Evolutionary conservation across 352 stramenopile species (phyloP).

Genomic region (Pythium sukuiense): DNA sequence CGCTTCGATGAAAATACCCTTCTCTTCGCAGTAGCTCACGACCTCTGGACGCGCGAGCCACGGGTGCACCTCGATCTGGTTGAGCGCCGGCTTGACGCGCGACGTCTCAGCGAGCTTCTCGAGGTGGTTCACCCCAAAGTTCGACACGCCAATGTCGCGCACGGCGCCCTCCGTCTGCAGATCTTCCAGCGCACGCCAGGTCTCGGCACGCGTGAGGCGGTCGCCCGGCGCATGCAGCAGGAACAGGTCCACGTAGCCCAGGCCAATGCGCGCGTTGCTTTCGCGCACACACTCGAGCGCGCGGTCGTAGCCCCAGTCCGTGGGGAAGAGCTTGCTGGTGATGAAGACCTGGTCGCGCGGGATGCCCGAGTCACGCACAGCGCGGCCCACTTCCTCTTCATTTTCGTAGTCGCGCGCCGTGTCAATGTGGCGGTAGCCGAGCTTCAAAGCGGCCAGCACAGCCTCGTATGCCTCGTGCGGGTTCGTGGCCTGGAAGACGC

Average conservation of each 20-base stretch:
- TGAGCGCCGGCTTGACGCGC: conserved; percentile 58
- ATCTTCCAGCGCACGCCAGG: conserved; percentile 56
- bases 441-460: conserved; percentile 49
- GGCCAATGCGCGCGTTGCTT: conserved; percentile 49
- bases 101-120: conserved; percentile 67
- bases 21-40: conserved; percentile 53
- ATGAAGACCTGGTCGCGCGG: conserved; percentile 79
- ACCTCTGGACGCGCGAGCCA: conserved; percentile 65
- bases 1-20: conserved; percentile 51
- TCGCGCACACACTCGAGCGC: conserved; percentile 49
- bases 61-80: conserved; percentile 83
- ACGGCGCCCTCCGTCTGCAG: conserved; percentile 54
- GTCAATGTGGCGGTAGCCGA: conserved; percentile 90
- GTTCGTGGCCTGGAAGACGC: conserved; percentile 44
- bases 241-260: conserved; percentile 83
- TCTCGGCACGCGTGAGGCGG: conserved; percentile 40
- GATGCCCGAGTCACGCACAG: conserved; percentile 66
- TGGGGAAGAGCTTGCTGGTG: conserved; percentile 80
- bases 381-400: conserved; percentile 80
- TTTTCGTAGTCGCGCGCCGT: conserved; percentile 86
- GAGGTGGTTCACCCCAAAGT: conserved; percentile 84
- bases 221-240: conserved; percentile 73
- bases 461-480: conserved; percentile 46
- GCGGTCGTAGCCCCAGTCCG: conserved; percentile 68
- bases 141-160: conserved; percentile 88